Evolutionary conservation across 352 stramenopile genomes (phyloP).

Genomic region (Globisporangium echinulatum): DNA sequence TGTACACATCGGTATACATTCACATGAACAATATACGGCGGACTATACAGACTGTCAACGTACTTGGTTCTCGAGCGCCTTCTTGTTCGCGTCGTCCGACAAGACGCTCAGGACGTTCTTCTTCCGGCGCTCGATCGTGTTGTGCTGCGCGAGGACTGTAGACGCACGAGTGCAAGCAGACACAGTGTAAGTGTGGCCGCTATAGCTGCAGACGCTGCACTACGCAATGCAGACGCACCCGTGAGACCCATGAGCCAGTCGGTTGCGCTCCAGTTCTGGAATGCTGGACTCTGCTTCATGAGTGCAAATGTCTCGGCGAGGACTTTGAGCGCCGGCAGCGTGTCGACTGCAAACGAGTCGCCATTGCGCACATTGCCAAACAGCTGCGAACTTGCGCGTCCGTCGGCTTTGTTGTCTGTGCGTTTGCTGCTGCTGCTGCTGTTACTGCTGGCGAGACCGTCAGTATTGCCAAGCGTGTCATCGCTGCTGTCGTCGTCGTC

Average conservation of each 20-base stretch:
- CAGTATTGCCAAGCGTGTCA: neutral
- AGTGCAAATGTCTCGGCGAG: slow-evolving; percentile 65
- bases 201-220: neutral
- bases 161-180: neutral
- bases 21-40: too few relatives aligned
- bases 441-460: neutral
- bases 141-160: slow-evolving; percentile 59
- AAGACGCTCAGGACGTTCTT: slow-evolving; percentile 17
- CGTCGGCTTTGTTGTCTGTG: neutral
- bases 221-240: slow-evolving; percentile 6
- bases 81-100: slow-evolving; percentile 22
- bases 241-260: slow-evolving; percentile 82
- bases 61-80: slow-evolving; percentile 14
- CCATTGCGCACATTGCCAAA: slow-evolving; percentile 2
- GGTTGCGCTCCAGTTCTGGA: slow-evolving; percentile 64
- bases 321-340: slow-evolving; percentile 69
- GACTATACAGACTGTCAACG: neutral
- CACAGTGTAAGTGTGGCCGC: neutral
- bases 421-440: neutral
- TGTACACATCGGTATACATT: too few relatives aligned
- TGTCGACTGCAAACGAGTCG: slow-evolving; percentile 46
- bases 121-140: slow-evolving; percentile 32
- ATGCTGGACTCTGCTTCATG: slow-evolving; percentile 43
- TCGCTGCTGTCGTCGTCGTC: neutral
- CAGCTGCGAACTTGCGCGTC: neutral